Percentiles rank a stretch among this genome's conserved stretches.
phyloP scores from a whole-genome alignment of 1,139 yeast species.

The Lodderomyces theae region DNA sequence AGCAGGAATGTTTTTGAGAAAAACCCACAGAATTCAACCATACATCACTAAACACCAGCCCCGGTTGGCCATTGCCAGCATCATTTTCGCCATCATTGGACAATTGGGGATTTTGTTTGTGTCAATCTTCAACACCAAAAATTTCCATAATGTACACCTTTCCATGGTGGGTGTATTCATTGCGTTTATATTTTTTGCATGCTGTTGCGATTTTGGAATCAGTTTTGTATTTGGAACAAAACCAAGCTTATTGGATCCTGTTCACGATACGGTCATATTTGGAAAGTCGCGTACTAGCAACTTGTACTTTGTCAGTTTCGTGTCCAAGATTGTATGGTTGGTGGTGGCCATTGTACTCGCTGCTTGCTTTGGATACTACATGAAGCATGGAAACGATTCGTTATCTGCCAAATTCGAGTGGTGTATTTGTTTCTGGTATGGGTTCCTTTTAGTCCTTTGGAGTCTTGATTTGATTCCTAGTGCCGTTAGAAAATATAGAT shows the following conservation, averaged over 20 bases:
- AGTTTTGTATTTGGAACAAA: slow-evolving; percentile 61
- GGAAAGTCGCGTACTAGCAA: slow-evolving; percentile 39
- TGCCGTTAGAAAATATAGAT: slow-evolving; percentile 34
- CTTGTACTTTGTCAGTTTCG: slow-evolving; percentile 49
- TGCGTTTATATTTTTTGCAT: slow-evolving; percentile 63
- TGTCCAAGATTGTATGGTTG: slow-evolving; percentile 64
- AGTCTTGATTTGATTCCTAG: slow-evolving; percentile 71
- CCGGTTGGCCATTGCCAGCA: slow-evolving; percentile 48
- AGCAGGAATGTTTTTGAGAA: slow-evolving; percentile 53
- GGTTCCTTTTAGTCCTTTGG: slow-evolving; percentile 63
- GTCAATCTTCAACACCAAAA: slow-evolving; percentile 67
- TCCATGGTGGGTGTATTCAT: slow-evolving; percentile 75
- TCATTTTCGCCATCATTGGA: slow-evolving; percentile 59
- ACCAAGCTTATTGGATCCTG: slow-evolving; percentile 39
- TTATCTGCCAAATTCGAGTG: slow-evolving; percentile 73
- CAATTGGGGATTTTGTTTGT: slow-evolving; percentile 75
- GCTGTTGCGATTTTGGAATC: slow-evolving; percentile 58
- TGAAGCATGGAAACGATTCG: slow-evolving; percentile 34
- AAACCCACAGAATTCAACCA: slow-evolving; percentile 45
- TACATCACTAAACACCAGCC: slow-evolving; percentile 49
- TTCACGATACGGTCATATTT: slow-evolving; percentile 39
- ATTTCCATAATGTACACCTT: slow-evolving; percentile 59
- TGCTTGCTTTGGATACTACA: slow-evolving; percentile 57
- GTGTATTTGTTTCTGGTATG: slow-evolving; percentile 81
- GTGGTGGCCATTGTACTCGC: slow-evolving; percentile 69